Evolutionary conservation across 768 basidiomycete genomes (phyloP), one percentile per base, ranked within the genome.

Genomic region (Steccherinum ochraceum): DNA sequence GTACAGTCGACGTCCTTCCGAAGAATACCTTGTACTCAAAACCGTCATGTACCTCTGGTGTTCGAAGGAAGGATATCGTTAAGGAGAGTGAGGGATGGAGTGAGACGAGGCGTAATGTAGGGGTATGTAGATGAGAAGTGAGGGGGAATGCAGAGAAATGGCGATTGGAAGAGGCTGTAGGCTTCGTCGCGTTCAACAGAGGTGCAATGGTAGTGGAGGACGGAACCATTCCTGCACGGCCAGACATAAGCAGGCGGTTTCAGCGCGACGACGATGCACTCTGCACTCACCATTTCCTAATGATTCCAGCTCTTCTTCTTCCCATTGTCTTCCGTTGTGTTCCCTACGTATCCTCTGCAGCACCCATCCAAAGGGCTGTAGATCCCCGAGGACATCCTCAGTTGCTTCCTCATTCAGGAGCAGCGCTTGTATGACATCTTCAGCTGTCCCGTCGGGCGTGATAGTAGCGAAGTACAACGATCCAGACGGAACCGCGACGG

Each of bases 1-100:
- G 63, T 2, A 82, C 80, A 3, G 78, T 79, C 44, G 72, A 78
- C 2, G 65, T 67, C 49, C 75, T 74, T 3, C 85, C 78, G 49
- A 91, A 71, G 65, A 83, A 93, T 39, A 80, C 56, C 47, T 74
- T 82, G 72, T 84, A 82, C 55, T 70, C 59, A 58, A 83, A 89
- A 2, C 75, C 83, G 58, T 92, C 90, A 46, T 83, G 77, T 51
- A 92, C 79, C 63, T 89, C 85, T 2, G 88, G 88, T 13, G 92
- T 78, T 42, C 86, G 80, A 40, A 76, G 64, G 64, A 89, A 86
- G 0, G 71, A 61, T 35, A 87, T 60, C 1, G 69, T 65, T 19
- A 84, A 40, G 0, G 73, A 72, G n/a, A 88, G 72, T 13, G 71
- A 64, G 3, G 82, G 76, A 57, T 91, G 79, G 2, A 84, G 71